Percentiles rank a stretch among this genome's conserved stretches.
Evolutionary conservation across 2,329 filamentous ascomycete genomes (phyloP).

Genomic region (Hypoxylon sp.): DNA sequence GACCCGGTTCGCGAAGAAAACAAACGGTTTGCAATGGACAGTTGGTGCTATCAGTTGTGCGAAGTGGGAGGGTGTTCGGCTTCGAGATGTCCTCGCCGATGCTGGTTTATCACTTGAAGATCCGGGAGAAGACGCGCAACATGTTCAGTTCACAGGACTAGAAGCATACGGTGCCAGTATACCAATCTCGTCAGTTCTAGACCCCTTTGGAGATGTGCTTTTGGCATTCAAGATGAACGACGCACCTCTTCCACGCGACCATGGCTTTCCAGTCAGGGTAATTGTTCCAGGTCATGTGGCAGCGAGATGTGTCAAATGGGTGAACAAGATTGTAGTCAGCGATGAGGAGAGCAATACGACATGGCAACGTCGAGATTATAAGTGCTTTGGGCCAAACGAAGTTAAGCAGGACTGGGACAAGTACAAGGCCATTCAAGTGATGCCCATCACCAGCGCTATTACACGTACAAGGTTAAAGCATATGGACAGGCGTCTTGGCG

Average conservation of each 20-base stretch:
- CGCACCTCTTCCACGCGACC: constrained; percentile 72
- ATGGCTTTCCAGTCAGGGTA: constrained; percentile 75
- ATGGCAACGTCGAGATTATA: constrained; percentile 78
- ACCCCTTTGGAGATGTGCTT: constrained; percentile 74
- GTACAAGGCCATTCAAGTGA: constrained; percentile 76
- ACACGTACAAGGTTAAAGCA: constrained; percentile 58
- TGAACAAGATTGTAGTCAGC: constrained; percentile 74
- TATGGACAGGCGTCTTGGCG: constrained; percentile 14
- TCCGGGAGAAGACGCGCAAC: constrained; percentile 53
- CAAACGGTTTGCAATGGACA: constrained; percentile 65
- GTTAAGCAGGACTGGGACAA: constrained; percentile 72
- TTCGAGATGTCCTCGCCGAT: constrained; percentile 62
- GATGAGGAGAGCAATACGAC: constrained; percentile 76
- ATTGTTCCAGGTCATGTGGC: constrained; percentile 77
- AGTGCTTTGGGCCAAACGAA: constrained; percentile 77
- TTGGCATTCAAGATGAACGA: constrained; percentile 79
- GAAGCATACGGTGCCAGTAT: constrained; percentile 76
- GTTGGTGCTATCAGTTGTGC: constrained; percentile 64
- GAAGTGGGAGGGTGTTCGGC: constrained; percentile 62
- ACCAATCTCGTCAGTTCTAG: constrained; percentile 70
- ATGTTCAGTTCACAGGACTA: constrained; percentile 66
- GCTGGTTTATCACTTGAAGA: constrained; percentile 55
- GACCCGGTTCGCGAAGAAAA: constrained; percentile 60
- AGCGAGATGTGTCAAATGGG: constrained; percentile 78
- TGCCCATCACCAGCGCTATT: constrained; percentile 78